Evolutionary conservation across 1,139 yeast species (phyloP).

Genomic region (Starmera stellimalicola): DNA sequence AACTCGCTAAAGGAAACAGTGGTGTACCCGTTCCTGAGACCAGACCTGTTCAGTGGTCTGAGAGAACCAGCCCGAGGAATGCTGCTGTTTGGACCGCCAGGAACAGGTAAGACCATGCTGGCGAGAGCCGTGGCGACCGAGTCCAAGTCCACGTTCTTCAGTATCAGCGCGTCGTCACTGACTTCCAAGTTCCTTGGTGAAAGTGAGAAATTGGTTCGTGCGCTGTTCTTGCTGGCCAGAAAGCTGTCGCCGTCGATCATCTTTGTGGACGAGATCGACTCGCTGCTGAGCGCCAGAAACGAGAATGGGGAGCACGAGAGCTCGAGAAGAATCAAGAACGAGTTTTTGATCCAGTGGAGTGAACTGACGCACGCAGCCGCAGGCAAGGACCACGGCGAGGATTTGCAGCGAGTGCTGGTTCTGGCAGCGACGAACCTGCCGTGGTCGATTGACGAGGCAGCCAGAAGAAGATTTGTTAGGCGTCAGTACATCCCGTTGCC

Average conservation of each 20-base stretch:
- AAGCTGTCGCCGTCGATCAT: slow-evolving; percentile 88
- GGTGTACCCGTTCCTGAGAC: slow-evolving; percentile 90
- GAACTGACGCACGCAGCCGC: slow-evolving; percentile 92
- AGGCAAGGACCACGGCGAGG: slow-evolving; percentile 50
- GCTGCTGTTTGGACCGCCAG: slow-evolving; percentile 96
- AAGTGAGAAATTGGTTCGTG: slow-evolving; percentile 86
- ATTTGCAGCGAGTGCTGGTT: slow-evolving; percentile 71
- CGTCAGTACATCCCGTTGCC: slow-evolving; percentile 94
- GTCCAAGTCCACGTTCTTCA: slow-evolving; percentile 87
- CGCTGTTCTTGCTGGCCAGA: slow-evolving; percentile 77
- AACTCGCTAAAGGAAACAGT: slow-evolving; percentile 90
- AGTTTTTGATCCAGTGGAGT: slow-evolving; percentile 93
- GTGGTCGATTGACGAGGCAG: slow-evolving; percentile 98
- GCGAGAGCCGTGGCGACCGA: slow-evolving; percentile 98
- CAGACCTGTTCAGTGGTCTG: slow-evolving; percentile 84
- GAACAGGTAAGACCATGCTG: slow-evolving; percentile 96
- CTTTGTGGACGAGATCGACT: slow-evolving; percentile 94
- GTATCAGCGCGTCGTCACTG: slow-evolving; percentile 84
- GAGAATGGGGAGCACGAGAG: slow-evolving; percentile 89
- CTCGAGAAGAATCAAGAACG: slow-evolving; percentile 84
- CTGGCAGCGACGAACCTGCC: slow-evolving; percentile 96
- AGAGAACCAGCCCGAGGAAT: slow-evolving; percentile 96
- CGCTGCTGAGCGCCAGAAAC: slow-evolving; percentile 72
- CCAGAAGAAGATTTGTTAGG: slow-evolving; percentile 86
- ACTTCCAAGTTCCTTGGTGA: slow-evolving; percentile 93